Evolutionary conservation across 495 filamentous ascomycete species (phyloP).

Genomic region (Xylaria bambusicola): DNA sequence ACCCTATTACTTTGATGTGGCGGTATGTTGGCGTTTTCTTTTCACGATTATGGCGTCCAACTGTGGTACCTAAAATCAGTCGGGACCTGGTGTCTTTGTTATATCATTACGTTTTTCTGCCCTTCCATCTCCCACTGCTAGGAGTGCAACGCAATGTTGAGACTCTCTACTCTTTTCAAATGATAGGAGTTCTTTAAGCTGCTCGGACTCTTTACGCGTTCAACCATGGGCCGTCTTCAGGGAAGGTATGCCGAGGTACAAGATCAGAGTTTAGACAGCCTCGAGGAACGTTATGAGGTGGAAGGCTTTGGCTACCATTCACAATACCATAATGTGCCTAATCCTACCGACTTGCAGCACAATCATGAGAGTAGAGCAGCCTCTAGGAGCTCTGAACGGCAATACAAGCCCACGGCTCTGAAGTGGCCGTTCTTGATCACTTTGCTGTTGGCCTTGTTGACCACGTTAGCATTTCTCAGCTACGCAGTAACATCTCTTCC

Average conservation of each 20-base stretch:
- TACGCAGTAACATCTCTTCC: conserved; percentile 33
- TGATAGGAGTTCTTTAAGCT: no score
- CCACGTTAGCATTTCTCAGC: conserved; percentile 24
- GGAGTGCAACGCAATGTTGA: no score
- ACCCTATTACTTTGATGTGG: no score
- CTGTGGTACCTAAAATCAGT: no score
- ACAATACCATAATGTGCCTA: conserved; percentile 1
- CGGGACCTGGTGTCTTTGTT: no score
- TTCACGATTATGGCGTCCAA: no score
- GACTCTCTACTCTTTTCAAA: no score
- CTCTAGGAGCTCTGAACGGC: not conserved
- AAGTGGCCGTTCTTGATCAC: conserved; percentile 37
- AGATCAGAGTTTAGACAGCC: not conserved
- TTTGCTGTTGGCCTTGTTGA: conserved; percentile 25
- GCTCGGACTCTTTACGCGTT: not conserved
- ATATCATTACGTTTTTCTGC: no score
- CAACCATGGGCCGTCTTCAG: not conserved
- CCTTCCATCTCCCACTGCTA: no score
- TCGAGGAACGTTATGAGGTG: not conserved
- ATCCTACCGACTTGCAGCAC: not conserved
- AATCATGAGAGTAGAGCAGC: not conserved
- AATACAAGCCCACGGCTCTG: conserved; percentile 37
- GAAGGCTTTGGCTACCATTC: conserved; percentile 6
- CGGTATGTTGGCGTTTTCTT: no score
- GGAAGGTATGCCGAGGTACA: not conserved